Evolutionary conservation across 768 basidiomycete species (phyloP).

Genomic region (Artomyces pyxidatus): DNA sequence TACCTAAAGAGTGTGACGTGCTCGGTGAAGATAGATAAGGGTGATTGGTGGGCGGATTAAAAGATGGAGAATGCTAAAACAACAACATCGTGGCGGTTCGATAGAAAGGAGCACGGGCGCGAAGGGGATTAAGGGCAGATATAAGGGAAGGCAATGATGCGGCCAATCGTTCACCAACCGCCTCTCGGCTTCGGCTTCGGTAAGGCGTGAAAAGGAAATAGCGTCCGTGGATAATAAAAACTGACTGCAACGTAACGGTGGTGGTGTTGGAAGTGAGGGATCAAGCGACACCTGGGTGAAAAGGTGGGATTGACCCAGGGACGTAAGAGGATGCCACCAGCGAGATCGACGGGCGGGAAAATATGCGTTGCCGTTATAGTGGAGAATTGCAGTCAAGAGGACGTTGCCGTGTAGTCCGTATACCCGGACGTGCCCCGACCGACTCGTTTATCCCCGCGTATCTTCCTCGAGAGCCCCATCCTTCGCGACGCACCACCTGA

Average conservation of each 20-base stretch:
- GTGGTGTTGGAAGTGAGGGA: not conserved
- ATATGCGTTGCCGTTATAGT: too few species aligned
- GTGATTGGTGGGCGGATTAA: slow-evolving; percentile 11
- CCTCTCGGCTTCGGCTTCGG: slow-evolving; percentile 11
- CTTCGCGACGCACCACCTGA: slow-evolving; percentile 28
- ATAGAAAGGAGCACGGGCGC: slow-evolving; percentile 22
- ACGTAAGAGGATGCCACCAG: not conserved
- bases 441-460: slow-evolving; percentile 5
- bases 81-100: slow-evolving; percentile 11
- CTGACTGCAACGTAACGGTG: not conserved
- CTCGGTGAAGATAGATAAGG: not conserved
- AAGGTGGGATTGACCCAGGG: too few species aligned
- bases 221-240: slow-evolving; percentile 62
- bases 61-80: slow-evolving; percentile 10
- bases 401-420: not conserved
- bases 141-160: slow-evolving; percentile 6
- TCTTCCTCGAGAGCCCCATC: slow-evolving; percentile 1
- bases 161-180: slow-evolving; percentile 1
- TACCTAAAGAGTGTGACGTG: not conserved
- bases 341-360: not conserved
- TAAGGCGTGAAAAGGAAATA: slow-evolving; percentile 51
- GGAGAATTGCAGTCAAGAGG: not conserved
- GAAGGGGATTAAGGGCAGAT: slow-evolving; percentile 8
- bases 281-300: too few species aligned
- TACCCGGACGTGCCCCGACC: slow-evolving; percentile 19